These are phyloP conservation scores for Colletotrichum kahawae DNA, from an alignment of 2,329 filamentous ascomycete species.

Conservation along the genomic window DNA sequence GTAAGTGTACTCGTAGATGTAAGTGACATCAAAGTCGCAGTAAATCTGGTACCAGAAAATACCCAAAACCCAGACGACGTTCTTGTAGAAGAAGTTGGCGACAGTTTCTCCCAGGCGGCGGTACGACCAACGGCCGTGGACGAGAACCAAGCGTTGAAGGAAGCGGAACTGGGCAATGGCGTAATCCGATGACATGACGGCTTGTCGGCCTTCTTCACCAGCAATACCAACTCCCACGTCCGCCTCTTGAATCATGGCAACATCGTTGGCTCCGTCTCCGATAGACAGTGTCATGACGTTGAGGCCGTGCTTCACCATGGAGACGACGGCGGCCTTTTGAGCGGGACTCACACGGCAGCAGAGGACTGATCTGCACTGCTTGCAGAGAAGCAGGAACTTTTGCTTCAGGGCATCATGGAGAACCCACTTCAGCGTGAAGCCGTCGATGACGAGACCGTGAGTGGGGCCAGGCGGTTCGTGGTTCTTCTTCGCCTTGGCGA, in stretches of 20 bases:
- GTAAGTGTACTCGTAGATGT: conserved; percentile 97
- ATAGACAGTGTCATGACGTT: conserved; percentile 96
- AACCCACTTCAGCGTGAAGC: conserved; percentile 88
- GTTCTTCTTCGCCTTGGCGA: conserved; percentile 77
- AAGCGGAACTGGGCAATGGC: conserved; percentile 94
- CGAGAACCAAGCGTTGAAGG: conserved; percentile 81
- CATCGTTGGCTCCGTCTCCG: conserved; percentile 93
- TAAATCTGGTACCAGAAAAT: conserved; percentile 99
- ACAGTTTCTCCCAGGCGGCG: conserved; percentile 89
- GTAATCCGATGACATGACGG: conserved; percentile 95
- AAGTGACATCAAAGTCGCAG: conserved; percentile 94
- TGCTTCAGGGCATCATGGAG: conserved; percentile 83
- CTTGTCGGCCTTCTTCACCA: conserved; percentile 89
- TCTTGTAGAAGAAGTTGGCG: conserved; percentile 99
- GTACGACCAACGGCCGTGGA: conserved; percentile 97
- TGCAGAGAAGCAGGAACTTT: conserved; percentile 93
- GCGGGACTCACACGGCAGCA: conserved; percentile 97
- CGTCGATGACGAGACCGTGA: conserved; percentile 93
- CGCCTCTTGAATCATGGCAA: conserved; percentile 97
- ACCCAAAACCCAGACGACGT: conserved; percentile 95
- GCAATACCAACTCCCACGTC: conserved; percentile 97
- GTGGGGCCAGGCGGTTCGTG: conserved; percentile 87
- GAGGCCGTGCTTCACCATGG: conserved; percentile 92
- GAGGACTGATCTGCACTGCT: conserved; percentile 94
- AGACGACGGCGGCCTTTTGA: conserved; percentile 96